Evolutionary conservation across 169 alveolate species (phyloP), one percentile per base, ranked within the genome.

Genomic region (Cryptosporidium sp.): DNA sequence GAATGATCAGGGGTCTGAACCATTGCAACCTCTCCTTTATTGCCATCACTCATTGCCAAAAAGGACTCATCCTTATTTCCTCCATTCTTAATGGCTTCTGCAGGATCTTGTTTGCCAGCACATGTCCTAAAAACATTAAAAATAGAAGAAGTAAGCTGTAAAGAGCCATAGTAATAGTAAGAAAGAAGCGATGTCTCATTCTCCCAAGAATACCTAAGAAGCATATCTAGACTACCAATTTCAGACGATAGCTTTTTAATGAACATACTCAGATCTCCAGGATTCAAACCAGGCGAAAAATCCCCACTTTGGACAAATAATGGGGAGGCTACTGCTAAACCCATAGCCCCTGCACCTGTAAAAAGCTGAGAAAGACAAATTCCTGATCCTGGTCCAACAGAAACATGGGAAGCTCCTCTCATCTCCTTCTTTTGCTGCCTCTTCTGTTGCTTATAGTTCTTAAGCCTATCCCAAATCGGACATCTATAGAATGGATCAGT

Each of bases 381-480:
- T 0, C 67, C 67, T 8, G 35, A 10, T 12, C 37, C 67, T 0
- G 29, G 2, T 23, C 65, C 65, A 7, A 55, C 2, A n/a, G 31
- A 12, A n/a, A 65, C 1, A 51, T 65, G 71, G 1, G 48, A 51
- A 21, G n/a, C 14, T 14, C 69, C 52, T 41, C 65, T 80, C 73
- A 80, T 41, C 48, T 80, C 89, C 41, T 80, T 80, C 65, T 80
- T 80, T 10, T 74, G 86, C 33, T 59, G 75, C 18, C 75, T 59
- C 50, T 80, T 80, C 41, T 80, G 75, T 26, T 59, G 43, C 51
- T 94, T 95, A 70, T 92, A 91, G 85, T 95, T 95, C 55, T 86
- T 74, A 16, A 95, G 93, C 59, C 95, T 93, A 50, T 93, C 91
- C 97, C 97, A 95, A 84, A 92, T 85, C 7, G 97, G 97, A 50